These are phyloP conservation scores for Naganishia albida DNA, from an alignment of 1,284 basidiomycete species.

Conservation along the genomic window DNA sequence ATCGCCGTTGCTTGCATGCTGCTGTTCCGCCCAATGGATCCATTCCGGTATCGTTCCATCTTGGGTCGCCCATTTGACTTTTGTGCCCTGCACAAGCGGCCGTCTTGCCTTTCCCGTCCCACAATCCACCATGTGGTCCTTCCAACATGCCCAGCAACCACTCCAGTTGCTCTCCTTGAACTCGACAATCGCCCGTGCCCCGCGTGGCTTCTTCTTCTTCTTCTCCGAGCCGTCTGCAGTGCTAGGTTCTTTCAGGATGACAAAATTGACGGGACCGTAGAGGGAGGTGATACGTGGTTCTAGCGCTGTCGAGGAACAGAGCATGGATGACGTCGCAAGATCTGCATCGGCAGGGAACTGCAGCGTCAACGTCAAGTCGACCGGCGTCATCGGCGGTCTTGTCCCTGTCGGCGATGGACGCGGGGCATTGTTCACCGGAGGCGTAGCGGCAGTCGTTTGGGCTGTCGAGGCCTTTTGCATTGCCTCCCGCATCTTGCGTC, in stretches of 20 bases:
- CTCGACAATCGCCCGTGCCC: conserved; percentile 55
- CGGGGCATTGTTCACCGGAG: neutral
- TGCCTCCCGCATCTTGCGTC: conserved; percentile 69
- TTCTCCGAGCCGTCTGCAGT: conserved; percentile 11
- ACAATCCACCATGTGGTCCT: conserved; percentile 59
- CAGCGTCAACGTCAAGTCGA: conserved; percentile 47
- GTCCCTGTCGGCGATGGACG: conserved; percentile 42
- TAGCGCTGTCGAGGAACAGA: conserved; percentile 35
- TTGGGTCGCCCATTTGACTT: conserved; percentile 65
- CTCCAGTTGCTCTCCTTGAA: conserved; percentile 55
- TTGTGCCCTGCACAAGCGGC: conserved; percentile 60
- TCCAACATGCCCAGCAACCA: conserved; percentile 51
- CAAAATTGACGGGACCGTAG: conserved; percentile 48
- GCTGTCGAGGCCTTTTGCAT: conserved; percentile 20
- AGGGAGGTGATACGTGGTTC: conserved; percentile 30
- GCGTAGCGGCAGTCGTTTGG: neutral
- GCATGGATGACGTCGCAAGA: conserved; percentile 21
- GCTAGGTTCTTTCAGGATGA: conserved; percentile 42
- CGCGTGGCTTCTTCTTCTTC: conserved; percentile 42
- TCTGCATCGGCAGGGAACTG: conserved; percentile 41
- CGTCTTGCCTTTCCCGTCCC: conserved; percentile 60
- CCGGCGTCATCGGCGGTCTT: conserved; percentile 52
- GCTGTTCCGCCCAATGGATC: conserved; percentile 64
- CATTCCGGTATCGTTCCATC: conserved; percentile 64
- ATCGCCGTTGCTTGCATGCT: conserved; percentile 13